These are phyloP conservation scores for Maudiozyma bulderi DNA, from an alignment of 805 yeast genomes.

Conservation along the genomic window DNA sequence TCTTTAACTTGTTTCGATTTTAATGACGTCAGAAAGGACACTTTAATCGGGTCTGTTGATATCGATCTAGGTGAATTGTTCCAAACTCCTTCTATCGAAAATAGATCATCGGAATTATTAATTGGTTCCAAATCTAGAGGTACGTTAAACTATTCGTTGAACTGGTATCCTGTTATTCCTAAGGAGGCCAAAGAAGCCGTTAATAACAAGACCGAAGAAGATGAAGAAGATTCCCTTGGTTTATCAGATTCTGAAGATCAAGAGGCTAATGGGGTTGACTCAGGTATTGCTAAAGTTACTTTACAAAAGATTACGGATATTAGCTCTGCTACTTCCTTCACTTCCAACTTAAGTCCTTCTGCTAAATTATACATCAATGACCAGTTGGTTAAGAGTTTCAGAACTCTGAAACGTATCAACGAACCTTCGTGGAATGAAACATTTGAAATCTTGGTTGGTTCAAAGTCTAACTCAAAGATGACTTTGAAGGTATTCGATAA, in stretches of 20 bases:
- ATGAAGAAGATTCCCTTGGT: constrained; percentile 15
- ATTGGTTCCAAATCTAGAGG: constrained; percentile 46
- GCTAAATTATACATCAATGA: constrained; percentile 57
- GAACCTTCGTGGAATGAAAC: constrained; percentile 66
- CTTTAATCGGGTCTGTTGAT: constrained; percentile 39
- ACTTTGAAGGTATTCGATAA: constrained; percentile 54
- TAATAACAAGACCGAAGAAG: constrained; percentile 10
- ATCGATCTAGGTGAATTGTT: constrained; percentile 51
- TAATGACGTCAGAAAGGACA: constrained; percentile 46
- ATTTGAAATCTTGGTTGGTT: constrained; percentile 51
- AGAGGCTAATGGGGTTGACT: constrained; percentile 45
- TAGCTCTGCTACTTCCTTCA: constrained; percentile 42
- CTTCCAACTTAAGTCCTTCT: constrained; percentile 44
- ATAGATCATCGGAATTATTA: constrained; percentile 21
- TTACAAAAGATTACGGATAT: constrained; percentile 53
- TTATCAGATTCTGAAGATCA: constrained; percentile 13
- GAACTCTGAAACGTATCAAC: constrained; percentile 56
- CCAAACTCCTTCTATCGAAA: constrained; percentile 36
- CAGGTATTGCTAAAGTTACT: constrained; percentile 60
- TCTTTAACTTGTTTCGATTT: constrained; percentile 47
- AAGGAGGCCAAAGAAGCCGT: constrained; percentile 6
- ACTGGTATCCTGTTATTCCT: constrained; percentile 31
- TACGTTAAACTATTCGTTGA: constrained; percentile 44
- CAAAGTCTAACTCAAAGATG: constrained; percentile 47
- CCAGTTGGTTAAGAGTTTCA: constrained; percentile 43